Conservation (phyloP, 768 basidiomycete genomes). For the Tylopilus sp. region DNA sequence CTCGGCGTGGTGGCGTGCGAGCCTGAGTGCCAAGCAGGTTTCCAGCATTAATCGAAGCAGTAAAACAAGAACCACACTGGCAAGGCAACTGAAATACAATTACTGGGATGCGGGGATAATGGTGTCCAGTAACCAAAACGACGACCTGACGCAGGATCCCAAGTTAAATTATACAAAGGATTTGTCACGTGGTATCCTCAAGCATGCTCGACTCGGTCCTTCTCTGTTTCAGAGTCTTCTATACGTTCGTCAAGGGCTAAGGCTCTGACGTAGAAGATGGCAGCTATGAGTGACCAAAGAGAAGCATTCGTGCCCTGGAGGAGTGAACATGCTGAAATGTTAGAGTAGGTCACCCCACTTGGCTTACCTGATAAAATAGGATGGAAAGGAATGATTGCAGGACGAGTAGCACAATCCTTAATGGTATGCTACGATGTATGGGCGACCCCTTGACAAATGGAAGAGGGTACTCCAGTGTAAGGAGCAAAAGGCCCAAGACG, state of each 20-base stretch:
- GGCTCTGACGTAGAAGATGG: conserved; percentile 64
- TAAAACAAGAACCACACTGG: background rate
- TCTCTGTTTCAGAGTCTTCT: conserved; percentile 60
- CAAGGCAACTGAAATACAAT: conserved; percentile 6
- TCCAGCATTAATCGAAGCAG: too few species aligned
- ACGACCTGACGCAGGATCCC: too few species aligned
- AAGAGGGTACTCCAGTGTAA: conserved; percentile 72
- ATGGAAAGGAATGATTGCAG: conserved; percentile 61
- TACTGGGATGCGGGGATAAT: background rate
- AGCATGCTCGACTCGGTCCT: conserved; percentile 40
- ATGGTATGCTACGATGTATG: conserved; percentile 61
- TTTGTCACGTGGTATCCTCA: conserved; percentile 31
- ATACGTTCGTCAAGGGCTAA: conserved; percentile 66
- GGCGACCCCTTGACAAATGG: conserved; percentile 52
- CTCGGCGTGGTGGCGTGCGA: conserved; percentile 10
- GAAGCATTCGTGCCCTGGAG: conserved; percentile 81
- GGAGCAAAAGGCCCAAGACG: conserved; percentile 51
- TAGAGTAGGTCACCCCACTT: background rate
- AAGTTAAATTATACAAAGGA: too few species aligned
- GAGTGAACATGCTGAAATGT: background rate
- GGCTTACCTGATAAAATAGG: conserved; percentile 72
- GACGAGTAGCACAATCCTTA: conserved; percentile 60
- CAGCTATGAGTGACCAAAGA: conserved; percentile 74
- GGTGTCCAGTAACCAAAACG: background rate
- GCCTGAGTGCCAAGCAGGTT: background rate